These are phyloP conservation scores for Phytophthora crassamura DNA, from an alignment of 352 stramenopile genomes.

Conservation along the genomic window DNA sequence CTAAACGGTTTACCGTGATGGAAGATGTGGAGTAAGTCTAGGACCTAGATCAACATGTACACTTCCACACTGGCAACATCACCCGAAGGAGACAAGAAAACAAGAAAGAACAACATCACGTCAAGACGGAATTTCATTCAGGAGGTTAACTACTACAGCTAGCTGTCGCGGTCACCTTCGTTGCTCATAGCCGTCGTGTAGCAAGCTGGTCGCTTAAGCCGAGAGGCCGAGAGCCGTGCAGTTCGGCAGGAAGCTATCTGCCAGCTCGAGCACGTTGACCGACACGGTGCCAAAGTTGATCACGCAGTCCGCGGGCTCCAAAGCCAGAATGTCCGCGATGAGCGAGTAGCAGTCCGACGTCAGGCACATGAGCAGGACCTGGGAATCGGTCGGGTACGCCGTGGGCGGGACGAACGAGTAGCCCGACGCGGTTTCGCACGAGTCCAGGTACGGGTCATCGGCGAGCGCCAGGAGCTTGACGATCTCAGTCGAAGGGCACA, in stretches of 20 bases:
- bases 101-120: slow-evolving; percentile 4
- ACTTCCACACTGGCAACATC: no score
- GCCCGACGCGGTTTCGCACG: slow-evolving; percentile 38
- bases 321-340: slow-evolving; percentile 37
- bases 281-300: slow-evolving; percentile 45
- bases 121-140: slow-evolving; percentile 27
- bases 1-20: background rate
- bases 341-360: slow-evolving; percentile 41
- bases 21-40: no score
- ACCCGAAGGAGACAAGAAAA: background rate
- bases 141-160: slow-evolving; percentile 23
- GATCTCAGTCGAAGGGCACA: slow-evolving; percentile 39
- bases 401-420: slow-evolving; percentile 45
- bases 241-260: slow-evolving; percentile 43
- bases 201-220: slow-evolving; percentile 21
- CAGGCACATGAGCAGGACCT: slow-evolving; percentile 49
- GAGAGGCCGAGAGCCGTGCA: slow-evolving; percentile 43
- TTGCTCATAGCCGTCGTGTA: slow-evolving; percentile 12
- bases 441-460: slow-evolving; percentile 19
- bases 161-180: slow-evolving; percentile 7
- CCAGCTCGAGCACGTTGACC: slow-evolving; percentile 57
- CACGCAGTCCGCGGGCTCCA: slow-evolving; percentile 52
- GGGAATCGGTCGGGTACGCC: slow-evolving; percentile 34
- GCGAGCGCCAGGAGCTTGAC: slow-evolving; percentile 40
- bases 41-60: no score